Evolutionary conservation across 2,329 filamentous ascomycete genomes (phyloP), one percentile per base, ranked within the genome.

Genomic region (Penicillium janthinellum): DNA sequence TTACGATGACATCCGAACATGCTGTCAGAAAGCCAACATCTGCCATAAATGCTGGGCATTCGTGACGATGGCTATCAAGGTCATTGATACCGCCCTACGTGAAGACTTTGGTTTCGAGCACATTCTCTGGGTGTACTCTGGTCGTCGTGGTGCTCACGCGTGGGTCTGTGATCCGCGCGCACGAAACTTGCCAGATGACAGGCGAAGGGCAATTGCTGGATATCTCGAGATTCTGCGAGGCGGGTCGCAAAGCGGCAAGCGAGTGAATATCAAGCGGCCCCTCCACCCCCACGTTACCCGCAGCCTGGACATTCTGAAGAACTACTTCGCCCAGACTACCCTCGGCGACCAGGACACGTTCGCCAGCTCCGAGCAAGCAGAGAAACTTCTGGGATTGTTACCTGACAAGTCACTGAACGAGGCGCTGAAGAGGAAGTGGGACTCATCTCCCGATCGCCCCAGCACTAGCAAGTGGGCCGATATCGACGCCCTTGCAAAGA

Each of bases 121-220:
- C 77, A 94, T 99, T 71, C 84, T 99, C 76, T 99, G 95, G 95
- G 93, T 99, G 6, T 99, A 99, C 77, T 99, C 95, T 0, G 95
- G 95, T 67, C 90, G 95, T 77, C 87, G 95, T 84, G 95, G 95
- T 80, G 93, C 91, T 34, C 95, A 99, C 87, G 95, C 95, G 5
- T 99, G 95, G 95, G 90, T 99, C 11, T 98, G 94, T 73, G 95
- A 99, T 75, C 91, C 90, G 72, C 88, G 89, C 58, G 95, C 93
- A 0, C 86, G 95, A 58, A 83, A 83, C 37, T 86, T 99, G 81
- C 90, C 96, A 64, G 95, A 99, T 70, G 86, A 90, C 68, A 92
- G 91, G 77, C 86, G 95, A 57, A 87, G 87, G 67, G 90, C 93
- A 0, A 89, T 99, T 62, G 92, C 92, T 0, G 88, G 90, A 22